Evolutionary conservation across 208 protist species (phyloP).

Genomic region (Wallacemonas sp.): DNA sequence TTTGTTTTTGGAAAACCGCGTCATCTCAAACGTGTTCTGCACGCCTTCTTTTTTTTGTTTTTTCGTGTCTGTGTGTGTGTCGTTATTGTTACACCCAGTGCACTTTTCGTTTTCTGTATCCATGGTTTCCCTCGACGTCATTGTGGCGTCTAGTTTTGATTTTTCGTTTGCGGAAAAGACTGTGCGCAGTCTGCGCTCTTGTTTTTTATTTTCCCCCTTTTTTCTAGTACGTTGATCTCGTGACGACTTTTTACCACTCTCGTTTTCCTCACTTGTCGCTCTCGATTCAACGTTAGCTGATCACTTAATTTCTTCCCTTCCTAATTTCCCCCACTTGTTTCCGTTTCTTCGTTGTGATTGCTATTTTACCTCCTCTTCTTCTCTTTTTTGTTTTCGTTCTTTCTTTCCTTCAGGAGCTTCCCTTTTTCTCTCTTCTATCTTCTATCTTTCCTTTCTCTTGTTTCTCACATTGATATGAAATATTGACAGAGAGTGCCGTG

Average conservation of each 20-base stretch:
- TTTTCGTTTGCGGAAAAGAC: no score
- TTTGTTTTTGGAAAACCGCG: no score
- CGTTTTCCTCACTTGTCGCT: no score
- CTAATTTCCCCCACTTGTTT: background rate
- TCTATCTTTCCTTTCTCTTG: background rate
- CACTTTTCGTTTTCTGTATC: no score
- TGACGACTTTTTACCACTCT: background rate
- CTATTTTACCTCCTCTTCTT: slow-evolving; percentile 11
- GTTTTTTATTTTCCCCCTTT: slow-evolving; percentile 12
- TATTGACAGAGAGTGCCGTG: background rate
- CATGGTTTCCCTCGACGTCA: no score
- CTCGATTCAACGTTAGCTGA: no score
- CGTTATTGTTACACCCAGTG: no score
- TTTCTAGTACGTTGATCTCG: background rate
- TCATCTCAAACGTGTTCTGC: no score
- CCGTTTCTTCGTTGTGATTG: background rate
- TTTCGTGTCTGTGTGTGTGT: background rate
- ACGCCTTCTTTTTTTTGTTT: no score
- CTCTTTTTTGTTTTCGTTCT: background rate
- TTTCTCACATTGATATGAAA: no score
- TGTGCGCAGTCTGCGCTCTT: no score
- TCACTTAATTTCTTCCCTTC: background rate
- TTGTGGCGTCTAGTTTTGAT: no score
- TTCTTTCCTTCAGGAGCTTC: slow-evolving; percentile 7
- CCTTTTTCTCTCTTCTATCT: slow-evolving; percentile 17